Conservation (phyloP, 78 protist genomes). For the Diacronema lutheri region DNA sequence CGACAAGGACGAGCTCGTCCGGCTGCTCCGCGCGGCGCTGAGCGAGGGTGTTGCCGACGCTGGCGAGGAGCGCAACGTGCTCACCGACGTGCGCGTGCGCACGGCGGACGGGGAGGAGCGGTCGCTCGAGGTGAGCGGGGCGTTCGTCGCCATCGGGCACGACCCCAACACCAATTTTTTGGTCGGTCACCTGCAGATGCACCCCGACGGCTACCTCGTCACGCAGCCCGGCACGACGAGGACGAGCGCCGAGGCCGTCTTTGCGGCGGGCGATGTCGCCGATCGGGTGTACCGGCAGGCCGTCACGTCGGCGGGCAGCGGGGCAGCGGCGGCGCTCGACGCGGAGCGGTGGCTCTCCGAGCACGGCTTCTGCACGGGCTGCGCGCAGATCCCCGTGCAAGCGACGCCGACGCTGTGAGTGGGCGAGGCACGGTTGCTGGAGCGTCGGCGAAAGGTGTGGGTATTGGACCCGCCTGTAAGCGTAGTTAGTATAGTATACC, state of each 20-base stretch:
- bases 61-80: neutral
- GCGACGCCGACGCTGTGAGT: too few species aligned
- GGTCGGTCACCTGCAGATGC: constrained; percentile 17
- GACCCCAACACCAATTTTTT: constrained; percentile 25
- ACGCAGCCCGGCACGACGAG: neutral
- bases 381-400: too few species aligned
- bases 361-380: constrained; percentile 3
- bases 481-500: too few species aligned
- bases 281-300: constrained; percentile 32
- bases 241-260: neutral
- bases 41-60: neutral
- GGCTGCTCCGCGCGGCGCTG: neutral
- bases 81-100: neutral
- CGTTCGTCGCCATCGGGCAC: constrained; percentile 38
- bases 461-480: too few species aligned
- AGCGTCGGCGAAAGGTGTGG: too few species aligned
- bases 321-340: constrained; percentile 27
- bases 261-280: constrained; percentile 40
- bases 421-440: too few species aligned
- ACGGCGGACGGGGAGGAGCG: neutral
- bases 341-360: constrained; percentile 40
- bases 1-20: constrained; percentile 15
- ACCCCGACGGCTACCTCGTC: neutral
- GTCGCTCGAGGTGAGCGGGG: neutral
- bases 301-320: constrained; percentile 11